A percentile compares a stretch with the other conserved stretches of the same genome.
These are phyloP conservation scores for Diutina rugosa DNA, from an alignment of 1,139 yeast genomes.

Conservation along the genomic window DNA sequence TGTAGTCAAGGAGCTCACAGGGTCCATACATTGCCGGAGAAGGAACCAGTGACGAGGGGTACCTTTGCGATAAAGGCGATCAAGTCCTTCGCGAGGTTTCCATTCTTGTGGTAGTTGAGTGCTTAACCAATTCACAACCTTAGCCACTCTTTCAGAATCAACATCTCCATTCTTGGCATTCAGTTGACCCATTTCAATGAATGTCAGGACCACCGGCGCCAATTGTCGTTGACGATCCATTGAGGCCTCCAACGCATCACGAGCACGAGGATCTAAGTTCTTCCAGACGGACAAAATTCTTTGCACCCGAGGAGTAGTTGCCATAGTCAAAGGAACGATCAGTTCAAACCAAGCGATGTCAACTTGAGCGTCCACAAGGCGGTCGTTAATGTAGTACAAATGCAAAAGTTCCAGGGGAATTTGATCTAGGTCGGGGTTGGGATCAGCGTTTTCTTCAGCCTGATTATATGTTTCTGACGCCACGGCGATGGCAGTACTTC, in stretches of 20 bases:
- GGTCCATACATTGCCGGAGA: not conserved
- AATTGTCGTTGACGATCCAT: not conserved
- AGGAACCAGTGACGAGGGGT: conserved; percentile 1
- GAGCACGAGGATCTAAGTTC: not conserved
- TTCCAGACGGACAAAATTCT: conserved; percentile 20
- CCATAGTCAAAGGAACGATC: conserved; percentile 43
- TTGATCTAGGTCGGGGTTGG: conserved; percentile 7
- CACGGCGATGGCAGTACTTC: conserved; percentile 45
- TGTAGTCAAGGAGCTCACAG: not conserved
- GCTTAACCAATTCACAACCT: not conserved
- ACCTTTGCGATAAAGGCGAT: not conserved
- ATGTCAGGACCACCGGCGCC: not conserved
- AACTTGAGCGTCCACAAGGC: conserved; percentile 51
- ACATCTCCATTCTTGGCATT: not conserved
- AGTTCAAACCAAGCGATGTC: conserved; percentile 51
- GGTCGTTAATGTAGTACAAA: conserved; percentile 65
- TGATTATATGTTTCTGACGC: conserved; percentile 41
- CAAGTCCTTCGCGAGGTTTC: not conserved
- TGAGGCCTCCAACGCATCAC: not conserved
- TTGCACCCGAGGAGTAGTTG: conserved; percentile 31
- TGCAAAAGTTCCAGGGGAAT: conserved; percentile 61
- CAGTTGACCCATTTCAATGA: not conserved
- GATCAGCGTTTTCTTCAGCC: not conserved
- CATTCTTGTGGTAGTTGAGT: not conserved
- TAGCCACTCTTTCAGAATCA: not conserved